Percentiles rank a stretch among this genome's conserved stretches.
These are phyloP conservation scores for Monosporascus sp. DNA, from an alignment of 2,329 filamentous ascomycete species.

Conservation along the genomic window DNA sequence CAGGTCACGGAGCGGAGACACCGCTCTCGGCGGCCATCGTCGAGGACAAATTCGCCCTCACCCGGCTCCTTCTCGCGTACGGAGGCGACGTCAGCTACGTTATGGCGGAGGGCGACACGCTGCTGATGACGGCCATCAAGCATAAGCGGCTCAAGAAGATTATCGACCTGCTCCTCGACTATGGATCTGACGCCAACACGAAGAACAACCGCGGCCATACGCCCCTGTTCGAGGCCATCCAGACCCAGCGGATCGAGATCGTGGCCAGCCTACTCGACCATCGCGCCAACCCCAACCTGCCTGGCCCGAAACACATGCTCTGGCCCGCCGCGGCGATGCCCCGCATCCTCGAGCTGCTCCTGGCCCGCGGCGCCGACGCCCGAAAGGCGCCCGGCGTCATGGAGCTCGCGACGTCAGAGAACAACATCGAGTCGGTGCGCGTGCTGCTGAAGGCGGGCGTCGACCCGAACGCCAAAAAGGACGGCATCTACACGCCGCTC, in stretches of 20 bases:
- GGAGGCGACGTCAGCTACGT: slow-evolving; percentile 52
- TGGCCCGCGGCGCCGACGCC: slow-evolving; percentile 53
- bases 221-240: slow-evolving; percentile 46
- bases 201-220: slow-evolving; percentile 47
- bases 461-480: slow-evolving; percentile 57
- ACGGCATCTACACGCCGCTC: slow-evolving; percentile 62
- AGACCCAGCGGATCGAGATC: slow-evolving; percentile 39
- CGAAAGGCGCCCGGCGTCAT: slow-evolving; percentile 58
- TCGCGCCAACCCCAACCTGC: slow-evolving; percentile 62
- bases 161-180: slow-evolving; percentile 39
- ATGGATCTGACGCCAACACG: slow-evolving; percentile 45
- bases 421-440: slow-evolving; percentile 57
- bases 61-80: slow-evolving; percentile 56
- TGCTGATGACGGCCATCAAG: slow-evolving; percentile 56
- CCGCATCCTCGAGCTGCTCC: slow-evolving; percentile 37
- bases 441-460: slow-evolving; percentile 54
- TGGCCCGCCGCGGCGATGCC: slow-evolving; percentile 12
- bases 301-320: slow-evolving; percentile 59
- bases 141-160: slow-evolving; percentile 38
- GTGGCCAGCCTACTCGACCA: slow-evolving; percentile 48
- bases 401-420: slow-evolving; percentile 58
- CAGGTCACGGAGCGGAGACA: slow-evolving; percentile 47
- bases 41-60: slow-evolving; percentile 50
- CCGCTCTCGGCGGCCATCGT: slow-evolving; percentile 47
- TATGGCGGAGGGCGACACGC: slow-evolving; percentile 53